Evolutionary conservation across 768 basidiomycete genomes (phyloP), one percentile per base, ranked within the genome.

Genomic region (Russula foetens): DNA sequence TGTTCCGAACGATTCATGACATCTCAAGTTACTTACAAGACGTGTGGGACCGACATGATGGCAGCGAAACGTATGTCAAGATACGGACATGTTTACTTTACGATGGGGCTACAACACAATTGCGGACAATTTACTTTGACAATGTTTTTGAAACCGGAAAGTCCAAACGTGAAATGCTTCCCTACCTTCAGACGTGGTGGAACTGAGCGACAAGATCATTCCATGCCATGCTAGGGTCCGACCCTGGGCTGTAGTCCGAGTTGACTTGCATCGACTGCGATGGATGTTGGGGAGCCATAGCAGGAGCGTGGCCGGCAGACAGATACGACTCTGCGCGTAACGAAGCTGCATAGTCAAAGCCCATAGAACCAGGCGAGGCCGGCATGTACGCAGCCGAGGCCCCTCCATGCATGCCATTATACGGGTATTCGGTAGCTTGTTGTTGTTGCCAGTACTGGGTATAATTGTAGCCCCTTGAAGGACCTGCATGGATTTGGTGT

Each of bases 151-250:
- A 41, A 3, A 31, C 8, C 17, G 14, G 39, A 53, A 9, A 31
- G 39, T 39, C 26, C 9, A 52, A 11, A 52, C 47, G 53, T n/a
- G 21, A 41, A 26, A 48, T 17, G 8, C 28, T 58, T 56, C 35
- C 51, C 58, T 55, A 54, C 47, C 45, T 53, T 58, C 21, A 66
- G 23, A 65, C 59, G n/a, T 65, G 65, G 47, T 65, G 53, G 50
- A 66, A 66, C 44, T 66, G 65, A 15, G 65, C 58, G n/a, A 66
- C 65, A 26, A 66, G 59, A 14, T 58, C 63, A 9, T 64, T n/a
- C 65, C 65, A 66, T 45, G 65, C 65, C 56, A 65, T 54, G 44
- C 43, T 65, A 3, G 65, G 65, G 53, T 66, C 65, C 2, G 54
- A 41, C 17, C 53, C 56, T 5, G 63, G 55, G 59, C 59, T 64